Evolutionary conservation across 345 rosid species (phyloP), one percentile per base, ranked within the genome.

Genomic region (Camelina hispida): DNA sequence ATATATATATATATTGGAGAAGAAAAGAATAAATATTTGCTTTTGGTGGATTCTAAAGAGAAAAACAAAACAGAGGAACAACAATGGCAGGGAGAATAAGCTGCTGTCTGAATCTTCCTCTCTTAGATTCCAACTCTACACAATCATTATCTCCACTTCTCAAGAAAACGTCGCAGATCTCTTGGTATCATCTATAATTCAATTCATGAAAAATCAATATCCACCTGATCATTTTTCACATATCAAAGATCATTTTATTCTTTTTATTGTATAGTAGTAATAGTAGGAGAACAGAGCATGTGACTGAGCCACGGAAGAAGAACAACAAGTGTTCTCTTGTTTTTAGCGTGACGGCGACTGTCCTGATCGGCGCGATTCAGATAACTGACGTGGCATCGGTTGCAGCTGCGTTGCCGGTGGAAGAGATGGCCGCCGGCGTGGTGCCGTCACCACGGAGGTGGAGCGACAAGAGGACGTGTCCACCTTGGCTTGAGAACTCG

Each of bases 391-490:
- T 77, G 61, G 35, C 66, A 4, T 16, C 44, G 2, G 72, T 55
- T 4, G 81, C 81, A 65, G 71, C 75, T 17, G 73, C 16, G 25
- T 44, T 72, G 7, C 52, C 69, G 37, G 43, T 32, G 11, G 52
- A 22, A 32, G 74, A 68, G 2, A 44, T 9, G 4, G 28, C 34
- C 3, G 9, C 2, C 14, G 20, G 8, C 1, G 12, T 5, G 53
- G 51, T 22, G 9, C 10, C 11, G 42, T 13, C 54, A 14, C 42
- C 54, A 16, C 9, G 79, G 9, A 84, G 81, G 64, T 87, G 91
- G 91, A 87, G 91, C 13, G 87, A 87, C 5, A 79, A 71, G 57
- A 80, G 87, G n/a, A 30, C n/a, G 5, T 85, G 91, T 68, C 91
- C 85, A 0, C 80, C 91, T 3, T 87, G 91, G 89, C 63, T 54